Evolutionary conservation across 352 stramenopile genomes (phyloP).

Genomic region (Pythium dissimile): DNA sequence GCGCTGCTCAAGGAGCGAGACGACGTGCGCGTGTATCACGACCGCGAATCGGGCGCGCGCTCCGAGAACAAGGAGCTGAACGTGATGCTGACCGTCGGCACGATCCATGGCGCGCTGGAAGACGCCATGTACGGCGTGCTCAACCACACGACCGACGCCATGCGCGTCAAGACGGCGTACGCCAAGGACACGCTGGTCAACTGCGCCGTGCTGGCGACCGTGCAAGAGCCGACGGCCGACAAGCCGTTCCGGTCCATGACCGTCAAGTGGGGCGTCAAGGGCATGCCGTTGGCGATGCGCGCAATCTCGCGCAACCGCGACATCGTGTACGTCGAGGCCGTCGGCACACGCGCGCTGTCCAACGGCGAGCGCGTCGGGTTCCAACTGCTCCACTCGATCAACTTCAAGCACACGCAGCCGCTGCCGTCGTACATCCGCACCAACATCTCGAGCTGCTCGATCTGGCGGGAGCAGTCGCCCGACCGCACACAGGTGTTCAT

Average conservation of each 20-base stretch:
- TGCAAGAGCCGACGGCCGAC: constrained; percentile 32
- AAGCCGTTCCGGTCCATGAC: constrained; percentile 57
- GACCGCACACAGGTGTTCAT: constrained; percentile 29
- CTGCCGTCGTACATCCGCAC: constrained; percentile 38
- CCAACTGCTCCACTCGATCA: constrained; percentile 62
- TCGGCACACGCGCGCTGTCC: constrained; percentile 33
- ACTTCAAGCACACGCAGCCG: constrained; percentile 49
- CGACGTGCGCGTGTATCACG: constrained; percentile 42
- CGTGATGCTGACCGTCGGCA: constrained; percentile 28
- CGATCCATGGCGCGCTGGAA: constrained; percentile 42
- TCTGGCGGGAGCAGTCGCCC: constrained; percentile 40
- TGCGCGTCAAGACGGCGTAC: constrained; percentile 57
- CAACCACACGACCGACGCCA: constrained; percentile 35
- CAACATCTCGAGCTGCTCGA: constrained; percentile 57
- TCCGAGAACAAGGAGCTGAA: constrained; percentile 13
- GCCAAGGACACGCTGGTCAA: constrained; percentile 44
- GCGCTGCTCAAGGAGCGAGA: constrained; percentile 46
- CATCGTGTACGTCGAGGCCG: constrained; percentile 57
- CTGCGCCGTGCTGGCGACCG: constrained; percentile 49
- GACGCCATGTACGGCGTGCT: constrained; percentile 60
- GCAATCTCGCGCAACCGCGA: constrained; percentile 46
- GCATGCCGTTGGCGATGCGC: constrained; percentile 40
- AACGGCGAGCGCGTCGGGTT: constrained; percentile 55
- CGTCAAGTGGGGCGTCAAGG: constrained; percentile 65
- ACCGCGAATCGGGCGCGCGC: constrained; percentile 24